Conservation (phyloP, 768 basidiomycete species). For the Mycena metata region DNA sequence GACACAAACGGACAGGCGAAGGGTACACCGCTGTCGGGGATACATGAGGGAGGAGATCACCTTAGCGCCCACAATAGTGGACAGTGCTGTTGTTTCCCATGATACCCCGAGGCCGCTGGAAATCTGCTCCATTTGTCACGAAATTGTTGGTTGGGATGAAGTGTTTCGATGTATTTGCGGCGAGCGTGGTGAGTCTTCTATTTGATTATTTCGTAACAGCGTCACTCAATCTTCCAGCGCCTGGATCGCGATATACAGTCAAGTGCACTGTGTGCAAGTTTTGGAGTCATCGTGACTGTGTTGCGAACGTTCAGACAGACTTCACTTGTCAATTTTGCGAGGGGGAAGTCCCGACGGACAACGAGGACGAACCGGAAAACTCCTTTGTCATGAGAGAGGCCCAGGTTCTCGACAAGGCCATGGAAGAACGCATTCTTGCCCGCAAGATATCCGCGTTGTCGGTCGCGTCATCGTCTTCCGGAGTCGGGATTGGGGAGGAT, state of each 20-base stretch:
- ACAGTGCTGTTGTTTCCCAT: not conserved
- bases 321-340: too few relatives aligned
- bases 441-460: conserved; percentile 81
- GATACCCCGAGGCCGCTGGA: conserved; percentile 1
- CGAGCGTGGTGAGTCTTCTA: too few relatives aligned
- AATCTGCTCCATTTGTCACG: not conserved
- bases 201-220: too few relatives aligned
- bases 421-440: conserved; percentile 85
- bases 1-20: not conserved
- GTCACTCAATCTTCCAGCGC: too few relatives aligned
- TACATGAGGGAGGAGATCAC: not conserved
- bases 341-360: conserved; percentile 64
- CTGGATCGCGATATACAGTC: too few relatives aligned
- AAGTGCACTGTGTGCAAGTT: too few relatives aligned
- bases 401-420: conserved; percentile 86
- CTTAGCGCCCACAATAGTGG: not conserved
- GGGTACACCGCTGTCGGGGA: not conserved
- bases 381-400: conserved; percentile 80
- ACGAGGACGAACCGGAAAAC: conserved; percentile 68
- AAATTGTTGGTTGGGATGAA: not conserved
- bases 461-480: conserved; percentile 64
- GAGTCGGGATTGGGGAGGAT: conserved; percentile 81
- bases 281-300: too few relatives aligned
- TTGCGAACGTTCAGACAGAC: too few relatives aligned
- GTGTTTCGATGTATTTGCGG: not conserved